Percentiles rank a stretch among this genome's conserved stretches.
These are phyloP conservation scores for Pythium brassicae DNA, from an alignment of 352 stramenopile genomes.

Conservation along the genomic window DNA sequence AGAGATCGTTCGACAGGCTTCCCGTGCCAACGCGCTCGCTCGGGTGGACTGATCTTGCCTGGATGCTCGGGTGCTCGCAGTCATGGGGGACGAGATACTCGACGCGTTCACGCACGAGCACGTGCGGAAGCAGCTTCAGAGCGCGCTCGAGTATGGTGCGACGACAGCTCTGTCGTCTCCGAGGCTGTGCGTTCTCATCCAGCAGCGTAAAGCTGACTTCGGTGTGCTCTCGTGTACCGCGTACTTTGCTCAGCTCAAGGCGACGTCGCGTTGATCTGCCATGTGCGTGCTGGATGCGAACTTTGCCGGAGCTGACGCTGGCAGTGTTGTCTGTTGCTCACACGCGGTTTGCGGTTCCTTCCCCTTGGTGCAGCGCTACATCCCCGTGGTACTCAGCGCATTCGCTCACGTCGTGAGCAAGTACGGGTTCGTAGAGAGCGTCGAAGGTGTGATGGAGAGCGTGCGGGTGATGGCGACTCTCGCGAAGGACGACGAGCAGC, in stretches of 20 bases:
- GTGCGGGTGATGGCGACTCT: conserved; percentile 32
- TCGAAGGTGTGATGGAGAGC: conserved; percentile 49
- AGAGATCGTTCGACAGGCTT: too few relatives aligned
- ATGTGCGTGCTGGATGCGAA: background rate
- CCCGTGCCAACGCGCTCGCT: too few relatives aligned
- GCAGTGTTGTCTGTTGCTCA: background rate
- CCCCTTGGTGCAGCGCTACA: conserved; percentile 28
- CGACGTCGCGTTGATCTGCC: conserved; percentile 4
- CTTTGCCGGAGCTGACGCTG: too few relatives aligned
- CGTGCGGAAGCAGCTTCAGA: conserved; percentile 33
- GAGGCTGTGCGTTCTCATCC: background rate
- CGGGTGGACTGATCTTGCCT: too few relatives aligned
- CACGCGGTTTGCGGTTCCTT: background rate
- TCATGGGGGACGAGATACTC: conserved; percentile 45
- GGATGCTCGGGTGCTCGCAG: conserved; percentile 12
- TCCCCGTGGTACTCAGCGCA: conserved; percentile 36
- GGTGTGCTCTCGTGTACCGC: background rate
- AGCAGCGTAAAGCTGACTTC: background rate
- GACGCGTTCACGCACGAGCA: conserved; percentile 38
- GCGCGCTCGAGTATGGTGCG: conserved; percentile 29
- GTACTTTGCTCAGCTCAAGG: conserved; percentile 22
- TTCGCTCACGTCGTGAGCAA: conserved; percentile 33
- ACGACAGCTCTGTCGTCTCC: background rate
- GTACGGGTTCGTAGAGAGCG: conserved; percentile 38
- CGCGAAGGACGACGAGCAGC: conserved; percentile 31